Base-by-base conservation (phyloP, 768 basidiomycete genomes). In the Hypsizygus marmoreus region DNA sequence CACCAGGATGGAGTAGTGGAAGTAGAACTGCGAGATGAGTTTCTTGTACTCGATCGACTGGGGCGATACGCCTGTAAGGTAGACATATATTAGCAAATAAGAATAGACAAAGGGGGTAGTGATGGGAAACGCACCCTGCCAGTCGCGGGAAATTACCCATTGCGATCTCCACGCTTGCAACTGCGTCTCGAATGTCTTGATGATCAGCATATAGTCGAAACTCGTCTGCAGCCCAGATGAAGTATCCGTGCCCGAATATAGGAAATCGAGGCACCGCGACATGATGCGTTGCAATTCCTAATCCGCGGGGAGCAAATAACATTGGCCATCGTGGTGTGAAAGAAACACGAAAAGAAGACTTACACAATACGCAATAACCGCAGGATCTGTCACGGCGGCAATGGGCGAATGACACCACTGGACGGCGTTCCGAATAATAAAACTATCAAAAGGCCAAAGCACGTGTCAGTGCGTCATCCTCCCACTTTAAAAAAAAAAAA, bases 281-380 rank as follows among this genome's bases (percentile, higher is more conserved):
- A 95, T 73, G 48, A 95, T 88, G 43, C 91, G 87, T 73, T 97
- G 95, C 12, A 95, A 68, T 58, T 92, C 91, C 84, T 89, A 42
- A 58, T 41, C 25, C 14, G 41, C n/a, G 17, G 26, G 25, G 6
- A 23, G 45, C 7, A 38, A 13, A 9, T 30, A 6, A 39, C 24
- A 34, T 32, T 34, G 23, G 9, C 32, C 10, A 25, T 17, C 31
- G 32, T 19, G 20, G 22, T 11, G 19, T 7, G 24, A 12, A 3
- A 12, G 13, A 13, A 16, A 41, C 25, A 45, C 10, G 7, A 47
- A 23, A 26, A 37, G 34, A 43, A 19, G 38, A 76, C 85, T 55
- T 60, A 91, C 91, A 43, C 83, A 82, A 68, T 94, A 92, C 9
- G 79, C 85, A 12, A 84, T 84, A 16, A 97, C 64, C 0, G 82